A percentile compares a stretch with the other conserved stretches of the same genome.
These are phyloP conservation scores for Speleostelium caveatum DNA, from an alignment of 78 protist species.

Conservation along the genomic window DNA sequence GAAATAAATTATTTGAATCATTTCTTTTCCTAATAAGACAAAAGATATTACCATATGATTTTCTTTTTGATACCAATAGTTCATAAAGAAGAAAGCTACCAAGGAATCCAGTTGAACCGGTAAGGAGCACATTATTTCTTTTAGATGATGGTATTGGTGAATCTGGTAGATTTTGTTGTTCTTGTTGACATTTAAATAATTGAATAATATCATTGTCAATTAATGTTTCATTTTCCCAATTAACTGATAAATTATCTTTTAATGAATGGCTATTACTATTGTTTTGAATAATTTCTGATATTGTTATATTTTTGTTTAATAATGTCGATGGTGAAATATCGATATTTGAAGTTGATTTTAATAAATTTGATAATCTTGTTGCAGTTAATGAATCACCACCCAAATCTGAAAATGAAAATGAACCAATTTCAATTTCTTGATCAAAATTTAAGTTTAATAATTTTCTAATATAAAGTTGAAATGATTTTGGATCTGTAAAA, in stretches of 20 bases:
- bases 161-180: not conserved
- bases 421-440: not conserved
- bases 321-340: not conserved
- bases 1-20: too few species aligned
- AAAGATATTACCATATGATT: not conserved
- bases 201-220: too few species aligned
- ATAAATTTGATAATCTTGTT: not conserved
- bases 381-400: constrained; percentile 42
- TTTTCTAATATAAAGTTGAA: not conserved
- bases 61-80: not conserved
- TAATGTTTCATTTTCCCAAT: constrained; percentile 27
- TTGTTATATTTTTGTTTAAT: not conserved
- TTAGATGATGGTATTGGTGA: too few species aligned
- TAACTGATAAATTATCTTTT: not conserved
- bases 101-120: constrained; percentile 65
- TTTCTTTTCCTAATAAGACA: constrained; percentile 54
- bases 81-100: constrained; percentile 18
- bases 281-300: not conserved
- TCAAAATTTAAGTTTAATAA: constrained; percentile 6
- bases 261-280: not conserved
- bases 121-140: constrained; percentile 17
- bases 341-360: constrained; percentile 7
- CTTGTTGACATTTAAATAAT: not conserved
- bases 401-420: constrained; percentile 17
- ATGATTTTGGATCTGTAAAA: too few species aligned